Conservation (phyloP, 352 stramenopile species). For the Pythium folliculosum region DNA sequence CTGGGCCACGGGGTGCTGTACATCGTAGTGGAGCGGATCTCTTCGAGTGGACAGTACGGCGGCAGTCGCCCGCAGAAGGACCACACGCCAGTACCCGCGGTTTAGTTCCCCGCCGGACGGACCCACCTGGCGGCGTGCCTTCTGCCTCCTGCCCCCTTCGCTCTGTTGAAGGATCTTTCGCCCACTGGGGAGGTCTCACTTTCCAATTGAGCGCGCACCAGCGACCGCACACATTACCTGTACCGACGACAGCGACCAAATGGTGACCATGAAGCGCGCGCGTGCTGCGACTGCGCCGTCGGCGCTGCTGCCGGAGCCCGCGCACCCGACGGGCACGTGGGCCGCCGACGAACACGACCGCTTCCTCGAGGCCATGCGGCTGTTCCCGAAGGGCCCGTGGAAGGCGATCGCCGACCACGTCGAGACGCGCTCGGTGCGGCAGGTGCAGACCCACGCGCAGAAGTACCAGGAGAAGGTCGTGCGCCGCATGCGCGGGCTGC, state of each 20-base stretch:
- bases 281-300: constrained; percentile 4
- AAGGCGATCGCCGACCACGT: constrained; percentile 75
- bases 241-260: not conserved
- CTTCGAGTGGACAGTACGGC: not conserved
- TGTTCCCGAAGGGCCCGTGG: constrained; percentile 73
- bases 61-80: constrained; percentile 11
- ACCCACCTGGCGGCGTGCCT: too few species aligned
- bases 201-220: constrained; percentile 15
- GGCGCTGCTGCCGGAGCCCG: constrained; percentile 1
- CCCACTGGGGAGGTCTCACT: constrained; percentile 8
- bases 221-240: not conserved
- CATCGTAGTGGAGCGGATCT: too few species aligned
- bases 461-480: constrained; percentile 82
- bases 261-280: constrained; percentile 24
- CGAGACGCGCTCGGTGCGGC: constrained; percentile 61
- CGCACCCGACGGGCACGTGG: constrained; percentile 53
- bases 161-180: constrained; percentile 7
- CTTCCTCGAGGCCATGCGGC: constrained; percentile 67
- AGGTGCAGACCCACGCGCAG: constrained; percentile 79
- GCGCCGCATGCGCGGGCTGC: constrained; percentile 57
- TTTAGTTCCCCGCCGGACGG: too few species aligned
- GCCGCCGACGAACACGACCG: constrained; percentile 70
- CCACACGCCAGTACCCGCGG: not conserved
- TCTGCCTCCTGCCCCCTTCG: not conserved
- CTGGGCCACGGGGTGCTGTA: not conserved